Percentiles rank a stretch among this genome's conserved stretches.
Conservation (phyloP, 305 asterid genomes). For the Striga hermonthica region DNA sequence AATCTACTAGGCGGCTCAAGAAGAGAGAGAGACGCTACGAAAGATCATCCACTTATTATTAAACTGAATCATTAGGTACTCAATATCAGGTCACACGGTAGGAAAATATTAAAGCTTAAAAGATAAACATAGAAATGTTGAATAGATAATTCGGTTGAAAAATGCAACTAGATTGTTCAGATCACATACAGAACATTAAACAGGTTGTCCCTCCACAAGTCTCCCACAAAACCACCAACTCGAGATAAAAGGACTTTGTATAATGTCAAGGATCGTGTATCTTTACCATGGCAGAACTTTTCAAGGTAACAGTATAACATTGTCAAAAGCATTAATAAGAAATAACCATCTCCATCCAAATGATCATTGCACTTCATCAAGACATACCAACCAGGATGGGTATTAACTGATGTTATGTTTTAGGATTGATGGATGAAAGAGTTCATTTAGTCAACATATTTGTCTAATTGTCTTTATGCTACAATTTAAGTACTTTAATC, state of each 20-base stretch:
- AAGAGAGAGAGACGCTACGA: not conserved
- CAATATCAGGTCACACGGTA: constrained; percentile 3
- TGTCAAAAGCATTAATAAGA: constrained; percentile 21
- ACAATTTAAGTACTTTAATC: constrained; percentile 21
- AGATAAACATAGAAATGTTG: constrained; percentile 9
- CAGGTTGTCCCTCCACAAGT: constrained; percentile 13
- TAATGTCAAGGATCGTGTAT: constrained; percentile 12
- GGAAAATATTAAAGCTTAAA: not conserved
- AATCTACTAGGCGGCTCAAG: not conserved
- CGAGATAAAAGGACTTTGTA: constrained; percentile 15
- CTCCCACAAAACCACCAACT: constrained; percentile 5
- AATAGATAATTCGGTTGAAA: constrained; percentile 1
- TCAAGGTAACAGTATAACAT: constrained; percentile 21
- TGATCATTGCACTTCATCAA: constrained; percentile 7
- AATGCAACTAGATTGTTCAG: constrained; percentile 22
- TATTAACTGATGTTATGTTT: constrained; percentile 12
- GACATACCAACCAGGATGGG: constrained; percentile 12
- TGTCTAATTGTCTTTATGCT: constrained; percentile 15
- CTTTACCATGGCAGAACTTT: not conserved
- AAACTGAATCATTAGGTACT: constrained; percentile 26
- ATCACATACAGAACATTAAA: not conserved
- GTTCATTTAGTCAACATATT: constrained; percentile 9
- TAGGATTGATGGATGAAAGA: constrained; percentile 12
- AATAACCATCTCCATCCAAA: constrained; percentile 18
- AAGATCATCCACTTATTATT: constrained; percentile 19